Base-by-base conservation (phyloP, 2,329 filamentous ascomycete species). In the Magnaporthiopsis rhizophila region DNA sequence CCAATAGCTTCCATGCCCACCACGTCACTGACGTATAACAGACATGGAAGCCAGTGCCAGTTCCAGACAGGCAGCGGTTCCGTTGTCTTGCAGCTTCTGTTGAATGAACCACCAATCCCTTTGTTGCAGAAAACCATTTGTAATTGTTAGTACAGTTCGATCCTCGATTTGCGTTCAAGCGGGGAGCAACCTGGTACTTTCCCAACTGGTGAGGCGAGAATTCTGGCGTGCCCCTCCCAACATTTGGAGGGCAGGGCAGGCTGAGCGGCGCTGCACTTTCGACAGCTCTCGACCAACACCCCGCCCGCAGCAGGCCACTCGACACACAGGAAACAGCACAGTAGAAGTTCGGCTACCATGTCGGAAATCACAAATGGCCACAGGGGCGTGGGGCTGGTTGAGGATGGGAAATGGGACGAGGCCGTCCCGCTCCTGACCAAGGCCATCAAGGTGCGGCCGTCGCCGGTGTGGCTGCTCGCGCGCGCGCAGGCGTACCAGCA, bases 401-500 rank as follows among this genome's bases (percentile, higher is more conserved):
- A 84, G 34, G 79, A 76, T 11, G 83, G 82, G 62, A 82, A 93
- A 66, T 94, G 86, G 75, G 77, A 82, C 6, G 80, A 82, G 60
- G 92, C 91, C 59, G 84, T 97, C 69, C 74, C 79, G 50, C 83
- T 87, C 69, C 89, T 89, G 67, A 89, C 89, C 9, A 75, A 79
- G 56, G 91, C 91, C 8, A 79, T 96, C 45, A 77, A 85, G 66
- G 81, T 81, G 15, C 86, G 88, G 0, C 80, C 79, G 56, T 91
- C 90, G 3, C 89, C 91, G 1, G 78, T 84, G 61, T 97, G 95
- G 85, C 89, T 94, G 67, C 85, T 95, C 67, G 87, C 89, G 69
- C 91, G 94, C 26, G 90, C 92, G 5, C 92, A 88, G 58, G 91
- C 91, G 56, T 88, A 92, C 72, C 83, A 91, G 62, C 85, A 90